phyloP scores from a whole-genome alignment of 2,329 filamentous ascomycete genomes.

The Penicillium crustosum region DNA sequence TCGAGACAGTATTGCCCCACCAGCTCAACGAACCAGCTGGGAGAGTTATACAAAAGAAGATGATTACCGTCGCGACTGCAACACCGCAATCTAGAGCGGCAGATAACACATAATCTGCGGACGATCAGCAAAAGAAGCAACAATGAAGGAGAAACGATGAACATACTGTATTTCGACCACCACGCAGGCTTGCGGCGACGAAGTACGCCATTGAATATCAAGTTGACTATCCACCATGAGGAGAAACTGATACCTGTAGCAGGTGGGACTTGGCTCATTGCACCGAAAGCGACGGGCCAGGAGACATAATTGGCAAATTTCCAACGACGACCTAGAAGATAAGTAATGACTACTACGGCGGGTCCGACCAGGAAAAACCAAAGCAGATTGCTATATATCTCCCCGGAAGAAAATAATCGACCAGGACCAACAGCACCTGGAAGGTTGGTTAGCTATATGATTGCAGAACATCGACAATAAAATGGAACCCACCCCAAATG shows the following conservation, averaged over 20 bases:
- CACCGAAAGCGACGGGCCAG: slow-evolving; percentile 67
- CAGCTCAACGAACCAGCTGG: slow-evolving; percentile 40
- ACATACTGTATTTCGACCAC: slow-evolving; percentile 50
- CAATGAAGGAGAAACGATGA: not conserved
- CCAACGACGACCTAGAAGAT: slow-evolving; percentile 59
- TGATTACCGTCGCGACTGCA: slow-evolving; percentile 45
- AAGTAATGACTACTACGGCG: slow-evolving; percentile 61
- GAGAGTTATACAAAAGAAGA: slow-evolving; percentile 48
- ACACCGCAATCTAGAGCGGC: slow-evolving; percentile 47
- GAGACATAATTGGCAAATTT: slow-evolving; percentile 64
- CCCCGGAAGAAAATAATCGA: slow-evolving; percentile 63
- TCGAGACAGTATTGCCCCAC: slow-evolving; percentile 46
- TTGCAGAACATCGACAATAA: not conserved
- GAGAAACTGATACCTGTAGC: slow-evolving; percentile 70
- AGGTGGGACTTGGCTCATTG: slow-evolving; percentile 63
- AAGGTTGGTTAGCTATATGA: not conserved
- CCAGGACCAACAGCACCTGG: slow-evolving; percentile 62
- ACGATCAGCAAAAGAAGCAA: slow-evolving; percentile 9
- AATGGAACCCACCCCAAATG: slow-evolving; percentile 58
- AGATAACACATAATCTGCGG: slow-evolving; percentile 43
- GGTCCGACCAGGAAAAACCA: slow-evolving; percentile 72
- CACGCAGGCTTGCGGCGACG: slow-evolving; percentile 47
- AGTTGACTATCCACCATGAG: slow-evolving; percentile 59
- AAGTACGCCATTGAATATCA: slow-evolving; percentile 49
- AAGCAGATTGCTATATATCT: slow-evolving; percentile 63